phyloP scores from a whole-genome alignment of 192 early-diverging fungal species.

The Coemansia sp. region DNA sequence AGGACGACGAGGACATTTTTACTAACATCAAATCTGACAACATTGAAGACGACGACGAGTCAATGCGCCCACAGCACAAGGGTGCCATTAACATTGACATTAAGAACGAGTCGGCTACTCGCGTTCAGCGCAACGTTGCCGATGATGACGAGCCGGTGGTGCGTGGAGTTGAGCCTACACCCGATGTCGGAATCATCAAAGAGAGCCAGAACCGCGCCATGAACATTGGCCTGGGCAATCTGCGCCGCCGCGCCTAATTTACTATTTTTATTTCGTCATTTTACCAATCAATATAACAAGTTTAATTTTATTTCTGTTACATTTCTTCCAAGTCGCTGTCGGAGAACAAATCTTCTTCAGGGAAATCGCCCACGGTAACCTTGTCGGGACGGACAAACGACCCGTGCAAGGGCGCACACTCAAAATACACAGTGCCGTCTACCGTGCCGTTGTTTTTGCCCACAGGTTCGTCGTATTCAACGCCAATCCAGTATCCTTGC shows the following conservation, averaged over 20 bases:
- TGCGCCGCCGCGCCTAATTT: conserved; percentile 36
- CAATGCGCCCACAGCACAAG: neutral
- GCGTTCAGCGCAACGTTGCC: conserved; percentile 24
- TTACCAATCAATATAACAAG: conserved; percentile 13
- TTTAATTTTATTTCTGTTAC: conserved; percentile 13
- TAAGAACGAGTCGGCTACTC: neutral
- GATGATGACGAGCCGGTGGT: conserved; percentile 13
- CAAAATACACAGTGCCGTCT: conserved; percentile 76
- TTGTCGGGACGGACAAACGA: conserved; percentile 89
- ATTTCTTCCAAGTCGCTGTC: conserved; percentile 70
- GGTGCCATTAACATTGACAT: neutral
- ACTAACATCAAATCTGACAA: conserved; percentile 2
- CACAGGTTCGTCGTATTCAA: conserved; percentile 94
- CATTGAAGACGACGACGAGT: neutral
- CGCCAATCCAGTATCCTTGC: conserved; percentile 88
- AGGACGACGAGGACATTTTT: conserved; percentile 45
- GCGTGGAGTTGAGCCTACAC: conserved; percentile 29
- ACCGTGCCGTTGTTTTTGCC: conserved; percentile 93
- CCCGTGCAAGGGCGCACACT: conserved; percentile 70
- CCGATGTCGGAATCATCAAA: conserved; percentile 37
- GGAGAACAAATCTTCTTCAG: conserved; percentile 78
- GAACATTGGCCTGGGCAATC: conserved; percentile 49
- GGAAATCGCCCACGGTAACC: conserved; percentile 89
- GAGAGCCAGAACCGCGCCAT: conserved; percentile 51
- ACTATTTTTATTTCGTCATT: conserved; percentile 6